A percentile compares a stretch with the other conserved stretches of the same genome.
These are phyloP conservation scores for Thymus mandschuricus DNA, from an alignment of 257 asterid species.

Conservation along the genomic window DNA sequence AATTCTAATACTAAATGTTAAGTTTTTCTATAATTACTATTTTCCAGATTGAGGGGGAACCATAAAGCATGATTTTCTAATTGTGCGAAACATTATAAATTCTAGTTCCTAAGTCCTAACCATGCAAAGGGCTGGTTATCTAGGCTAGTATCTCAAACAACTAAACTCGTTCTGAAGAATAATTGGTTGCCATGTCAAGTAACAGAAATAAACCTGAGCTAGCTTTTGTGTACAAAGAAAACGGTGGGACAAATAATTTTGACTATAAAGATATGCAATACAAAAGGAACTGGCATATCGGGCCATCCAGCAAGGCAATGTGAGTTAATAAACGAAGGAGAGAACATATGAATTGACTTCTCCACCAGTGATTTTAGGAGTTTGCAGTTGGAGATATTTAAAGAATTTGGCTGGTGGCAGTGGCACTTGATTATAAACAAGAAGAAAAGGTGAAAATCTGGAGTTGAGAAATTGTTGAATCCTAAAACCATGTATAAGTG, in stretches of 20 bases:
- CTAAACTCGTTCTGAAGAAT: background rate
- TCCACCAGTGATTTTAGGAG: background rate
- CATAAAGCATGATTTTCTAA: background rate
- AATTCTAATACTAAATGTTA: background rate
- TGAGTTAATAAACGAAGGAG: slow-evolving; percentile 16
- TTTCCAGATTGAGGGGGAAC: background rate
- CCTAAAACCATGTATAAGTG: background rate
- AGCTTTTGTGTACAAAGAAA: no score
- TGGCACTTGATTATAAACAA: background rate
- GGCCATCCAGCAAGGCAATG: background rate
- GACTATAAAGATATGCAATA: slow-evolving; percentile 10
- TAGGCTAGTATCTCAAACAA: slow-evolving; percentile 5
- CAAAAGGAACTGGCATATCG: background rate
- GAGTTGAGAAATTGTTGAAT: background rate
- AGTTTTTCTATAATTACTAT: background rate
- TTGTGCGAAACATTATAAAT: background rate
- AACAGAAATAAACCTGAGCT: slow-evolving; percentile 3
- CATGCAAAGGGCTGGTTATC: slow-evolving; percentile 5
- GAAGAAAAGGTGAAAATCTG: background rate
- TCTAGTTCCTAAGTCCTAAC: slow-evolving; percentile 5
- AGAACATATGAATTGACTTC: background rate
- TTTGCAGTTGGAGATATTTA: background rate
- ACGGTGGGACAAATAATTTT: no score
- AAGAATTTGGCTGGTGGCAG: background rate
- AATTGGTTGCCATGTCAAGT: slow-evolving; percentile 13